A percentile compares a stretch with the other conserved stretches of the same genome.
These are phyloP conservation scores for Penicillium egyptiacum DNA, from an alignment of 495 filamentous ascomycete genomes.

Conservation along the genomic window DNA sequence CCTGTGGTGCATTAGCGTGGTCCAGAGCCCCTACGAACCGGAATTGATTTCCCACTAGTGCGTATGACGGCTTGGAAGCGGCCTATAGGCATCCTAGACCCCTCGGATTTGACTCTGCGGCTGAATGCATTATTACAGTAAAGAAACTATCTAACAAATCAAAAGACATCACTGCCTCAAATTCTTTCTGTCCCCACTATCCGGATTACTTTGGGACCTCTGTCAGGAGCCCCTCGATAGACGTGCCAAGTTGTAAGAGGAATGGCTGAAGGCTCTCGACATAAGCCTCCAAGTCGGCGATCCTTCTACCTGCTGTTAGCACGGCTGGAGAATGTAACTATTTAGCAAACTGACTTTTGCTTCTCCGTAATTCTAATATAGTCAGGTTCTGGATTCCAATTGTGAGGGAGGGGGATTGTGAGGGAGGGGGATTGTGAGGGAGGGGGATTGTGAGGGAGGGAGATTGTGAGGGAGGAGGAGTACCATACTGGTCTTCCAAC, in stretches of 20 bases:
- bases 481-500: constrained; percentile 1
- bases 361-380: constrained; percentile 2
- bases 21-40: too few species aligned
- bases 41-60: too few species aligned
- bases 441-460: too few species aligned
- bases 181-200: background rate
- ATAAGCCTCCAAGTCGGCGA: constrained; percentile 4
- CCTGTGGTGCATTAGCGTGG: too few species aligned
- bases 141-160: background rate
- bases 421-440: too few species aligned
- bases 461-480: too few species aligned
- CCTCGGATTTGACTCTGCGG: background rate
- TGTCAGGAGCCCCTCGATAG: constrained; percentile 1
- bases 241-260: background rate
- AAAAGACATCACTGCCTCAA: background rate
- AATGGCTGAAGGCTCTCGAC: constrained; percentile 1
- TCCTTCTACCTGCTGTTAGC: background rate
- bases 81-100: too few species aligned
- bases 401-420: too few species aligned
- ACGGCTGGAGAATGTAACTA: background rate
- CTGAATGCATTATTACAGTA: background rate
- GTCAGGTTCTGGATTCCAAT: background rate
- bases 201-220: background rate
- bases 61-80: too few species aligned
- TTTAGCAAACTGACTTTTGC: constrained; percentile 2